Base-by-base conservation (phyloP, 139 green algal species). In the Tetraselmis chui region DNA sequence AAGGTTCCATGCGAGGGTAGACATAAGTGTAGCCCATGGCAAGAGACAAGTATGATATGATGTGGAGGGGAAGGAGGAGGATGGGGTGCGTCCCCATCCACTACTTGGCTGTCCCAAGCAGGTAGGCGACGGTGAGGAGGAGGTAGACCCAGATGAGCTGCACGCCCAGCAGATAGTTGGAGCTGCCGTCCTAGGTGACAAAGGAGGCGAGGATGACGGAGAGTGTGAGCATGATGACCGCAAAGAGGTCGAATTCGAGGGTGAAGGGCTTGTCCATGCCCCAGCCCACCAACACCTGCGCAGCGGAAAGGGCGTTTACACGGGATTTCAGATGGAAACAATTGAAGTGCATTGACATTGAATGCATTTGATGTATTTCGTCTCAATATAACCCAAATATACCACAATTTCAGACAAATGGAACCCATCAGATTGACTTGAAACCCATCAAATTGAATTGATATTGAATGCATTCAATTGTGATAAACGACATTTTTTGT, bases 171-270 rank as follows among this genome's bases (percentile, higher is more conserved):
- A 97, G 83, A 89, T 92, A 97, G 84, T 97, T 92, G 28, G 85
- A 91, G 28, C 81, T 85, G 77, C 91, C 93, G 77, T 94, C 92
- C 0, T 81, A 83, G 5, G 88, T 93, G 1, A 95, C 89, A 82
- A 96, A 93, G 90, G 93, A 93, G 18, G 93, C 88, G 31, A 96
- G 91, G 29, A 97, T 90, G 80, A 97, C 93, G 0, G 84, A 86
- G 2, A 90, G 79, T 5, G 80, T 88, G 32, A 87, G 81, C 11
- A 92, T 67, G 59, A 87, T 30, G 22, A 80, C 76, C 45, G 58
- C 32, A 81, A 95, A 92, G 28, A 84, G 81, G 77, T 96, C 91
- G 83, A 97, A 92, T 80, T 92, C 82, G 32, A 97, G 86, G 0
- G 85, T 92, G 86, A 97, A 95, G 74, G 82, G 30, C 32, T 91